These are phyloP conservation scores for Clavispora carvajalis DNA, from an alignment of 805 yeast genomes.

Conservation along the genomic window DNA sequence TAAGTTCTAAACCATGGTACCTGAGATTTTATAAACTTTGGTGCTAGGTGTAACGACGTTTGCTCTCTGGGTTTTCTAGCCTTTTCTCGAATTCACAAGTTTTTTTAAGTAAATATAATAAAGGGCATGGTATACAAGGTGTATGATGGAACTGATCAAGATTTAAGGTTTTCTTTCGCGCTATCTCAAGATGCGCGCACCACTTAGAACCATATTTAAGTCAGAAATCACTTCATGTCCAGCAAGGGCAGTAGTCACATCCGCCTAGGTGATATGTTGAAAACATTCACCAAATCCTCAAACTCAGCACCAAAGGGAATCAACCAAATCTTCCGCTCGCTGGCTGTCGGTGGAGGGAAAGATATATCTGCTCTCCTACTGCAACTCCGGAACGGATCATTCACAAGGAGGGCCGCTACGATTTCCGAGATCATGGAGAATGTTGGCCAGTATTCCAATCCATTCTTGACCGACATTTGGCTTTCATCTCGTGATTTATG, in stretches of 20 bases:
- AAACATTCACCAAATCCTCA: conserved; percentile 34
- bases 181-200: not conserved
- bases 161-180: not conserved
- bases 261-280: conserved; percentile 35
- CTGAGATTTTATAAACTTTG: conserved; percentile 30
- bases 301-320: conserved; percentile 20
- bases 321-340: conserved; percentile 32
- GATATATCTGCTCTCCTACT: conserved; percentile 34
- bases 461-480: conserved; percentile 74
- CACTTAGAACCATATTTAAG: conserved; percentile 1
- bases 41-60: too few relatives aligned
- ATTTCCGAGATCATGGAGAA: conserved; percentile 47
- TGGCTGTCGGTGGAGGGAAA: conserved; percentile 41
- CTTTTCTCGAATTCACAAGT: too few relatives aligned
- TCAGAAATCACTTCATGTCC: conserved; percentile 14
- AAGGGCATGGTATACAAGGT: too few relatives aligned
- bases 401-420: conserved; percentile 41
- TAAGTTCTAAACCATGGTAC: conserved; percentile 29
- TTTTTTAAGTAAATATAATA: too few relatives aligned
- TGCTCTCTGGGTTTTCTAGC: too few relatives aligned
- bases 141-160: too few relatives aligned
- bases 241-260: conserved; percentile 16
- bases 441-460: conserved; percentile 46
- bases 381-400: conserved; percentile 34
- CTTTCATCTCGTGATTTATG: conserved; percentile 55